Percentiles rank a stretch among this genome's conserved stretches.
Evolutionary conservation across 2,329 filamentous ascomycete species (phyloP).

Genomic region (Alternaria consortialis): DNA sequence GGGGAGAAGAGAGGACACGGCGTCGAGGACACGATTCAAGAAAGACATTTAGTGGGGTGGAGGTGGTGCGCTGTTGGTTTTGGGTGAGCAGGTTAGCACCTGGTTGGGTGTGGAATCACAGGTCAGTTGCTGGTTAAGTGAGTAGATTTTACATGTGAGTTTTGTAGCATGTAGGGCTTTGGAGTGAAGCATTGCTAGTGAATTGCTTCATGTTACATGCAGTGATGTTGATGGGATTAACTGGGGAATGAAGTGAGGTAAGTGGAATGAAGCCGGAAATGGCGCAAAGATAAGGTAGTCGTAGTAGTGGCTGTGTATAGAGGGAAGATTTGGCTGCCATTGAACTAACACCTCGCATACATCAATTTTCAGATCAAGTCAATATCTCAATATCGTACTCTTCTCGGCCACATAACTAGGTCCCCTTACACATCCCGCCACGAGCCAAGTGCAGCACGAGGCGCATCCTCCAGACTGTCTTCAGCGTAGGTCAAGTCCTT

Average conservation of each 20-base stretch:
- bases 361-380: neutral
- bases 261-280: neutral
- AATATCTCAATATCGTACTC: neutral
- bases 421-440: neutral
- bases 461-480: neutral
- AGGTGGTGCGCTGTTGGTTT: neutral
- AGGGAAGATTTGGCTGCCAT: neutral
- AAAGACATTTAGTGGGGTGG: neutral
- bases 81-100: neutral
- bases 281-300: neutral
- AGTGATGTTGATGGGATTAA: neutral
- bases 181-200: neutral
- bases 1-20: neutral
- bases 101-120: neutral
- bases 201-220: neutral
- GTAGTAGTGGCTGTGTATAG: too few species aligned
- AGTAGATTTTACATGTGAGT: neutral
- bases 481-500: neutral
- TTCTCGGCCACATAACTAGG: rapidly evolving
- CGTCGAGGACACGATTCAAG: neutral
- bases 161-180: neutral
- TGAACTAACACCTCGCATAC: too few species aligned
- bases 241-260: neutral
- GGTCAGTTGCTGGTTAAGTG: neutral
- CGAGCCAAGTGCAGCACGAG: neutral